Evolutionary conservation across 2,329 filamentous ascomycete genomes (phyloP).

Genomic region (Phoma sp.): DNA sequence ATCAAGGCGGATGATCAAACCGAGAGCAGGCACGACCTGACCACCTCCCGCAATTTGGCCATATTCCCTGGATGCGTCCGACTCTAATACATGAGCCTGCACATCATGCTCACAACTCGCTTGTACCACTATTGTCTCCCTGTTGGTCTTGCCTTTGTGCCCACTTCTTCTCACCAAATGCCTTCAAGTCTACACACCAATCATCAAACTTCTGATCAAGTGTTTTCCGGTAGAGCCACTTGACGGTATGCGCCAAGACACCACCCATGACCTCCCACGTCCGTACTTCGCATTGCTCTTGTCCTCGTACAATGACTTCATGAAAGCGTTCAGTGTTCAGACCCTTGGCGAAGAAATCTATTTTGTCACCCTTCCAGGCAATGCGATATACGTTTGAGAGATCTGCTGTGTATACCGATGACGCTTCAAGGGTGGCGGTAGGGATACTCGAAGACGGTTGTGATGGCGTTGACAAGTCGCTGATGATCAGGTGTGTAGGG

Average conservation of each 20-base stretch:
- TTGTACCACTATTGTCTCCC: background rate
- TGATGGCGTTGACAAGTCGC: constrained; percentile 27
- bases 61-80: no score
- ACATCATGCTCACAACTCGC: background rate
- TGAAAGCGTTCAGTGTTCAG: constrained; percentile 27
- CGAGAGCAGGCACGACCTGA: no score
- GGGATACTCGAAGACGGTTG: constrained; percentile 23
- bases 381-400: constrained; percentile 28
- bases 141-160: background rate
- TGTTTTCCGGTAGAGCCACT: constrained; percentile 22
- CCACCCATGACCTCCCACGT: constrained; percentile 33
- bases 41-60: no score
- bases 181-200: constrained; percentile 31
- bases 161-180: constrained; percentile 22
- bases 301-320: constrained; percentile 24
- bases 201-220: constrained; percentile 24
- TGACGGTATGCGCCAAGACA: constrained; percentile 27
- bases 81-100: no score
- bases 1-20: no score
- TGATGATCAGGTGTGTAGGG: constrained; percentile 23
- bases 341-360: constrained; percentile 19
- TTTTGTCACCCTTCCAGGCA: constrained; percentile 27
- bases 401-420: constrained; percentile 24
- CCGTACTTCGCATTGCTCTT: constrained; percentile 28
- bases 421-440: constrained; percentile 9